Evolutionary conservation across 2,329 filamentous ascomycete genomes (phyloP).

Genomic region (Sarocladium oryzae): DNA sequence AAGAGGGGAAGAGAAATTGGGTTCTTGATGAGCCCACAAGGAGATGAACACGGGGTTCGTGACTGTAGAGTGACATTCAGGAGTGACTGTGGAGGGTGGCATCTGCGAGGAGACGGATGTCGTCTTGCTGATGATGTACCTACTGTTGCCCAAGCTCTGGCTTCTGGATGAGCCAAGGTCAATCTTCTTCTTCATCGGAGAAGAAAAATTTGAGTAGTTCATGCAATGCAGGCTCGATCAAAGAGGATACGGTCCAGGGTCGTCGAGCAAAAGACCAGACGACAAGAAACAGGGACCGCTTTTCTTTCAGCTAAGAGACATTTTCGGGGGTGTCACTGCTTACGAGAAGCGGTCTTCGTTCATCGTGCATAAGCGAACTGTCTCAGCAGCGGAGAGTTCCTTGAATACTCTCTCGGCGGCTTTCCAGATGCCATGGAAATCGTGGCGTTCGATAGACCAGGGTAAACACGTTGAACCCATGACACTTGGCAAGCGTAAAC

Average conservation of each 20-base stretch:
- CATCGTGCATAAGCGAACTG: background rate
- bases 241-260: background rate
- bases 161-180: too few species aligned
- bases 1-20: background rate
- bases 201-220: background rate
- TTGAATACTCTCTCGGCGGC: background rate
- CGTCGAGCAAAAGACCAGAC: background rate
- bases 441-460: background rate
- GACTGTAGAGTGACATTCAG: background rate
- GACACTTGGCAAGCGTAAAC: background rate
- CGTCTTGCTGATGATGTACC: background rate
- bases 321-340: background rate
- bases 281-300: background rate
- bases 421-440: background rate
- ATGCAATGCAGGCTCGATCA: constrained; percentile 5
- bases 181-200: too few species aligned
- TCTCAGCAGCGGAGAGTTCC: background rate
- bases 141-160: too few species aligned
- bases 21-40: background rate
- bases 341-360: background rate
- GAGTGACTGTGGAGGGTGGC: background rate
- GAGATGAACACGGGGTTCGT: background rate
- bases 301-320: background rate
- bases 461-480: background rate
- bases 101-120: background rate